Conservation (phyloP, 352 stramenopile genomes). For the Albugo laibachii region DNA sequence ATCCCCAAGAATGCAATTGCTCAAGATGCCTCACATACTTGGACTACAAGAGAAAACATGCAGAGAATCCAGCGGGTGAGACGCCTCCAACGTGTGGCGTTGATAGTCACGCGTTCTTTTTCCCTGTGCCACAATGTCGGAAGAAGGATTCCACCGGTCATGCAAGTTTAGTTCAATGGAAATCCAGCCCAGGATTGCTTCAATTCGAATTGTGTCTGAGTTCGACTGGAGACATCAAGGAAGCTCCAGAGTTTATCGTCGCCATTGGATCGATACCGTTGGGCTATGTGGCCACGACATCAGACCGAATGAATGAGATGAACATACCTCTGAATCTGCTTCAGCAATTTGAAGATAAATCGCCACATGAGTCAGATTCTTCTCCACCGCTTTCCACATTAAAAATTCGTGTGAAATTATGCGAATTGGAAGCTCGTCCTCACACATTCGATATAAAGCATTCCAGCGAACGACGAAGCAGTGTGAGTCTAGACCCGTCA, state of each 20-base stretch:
- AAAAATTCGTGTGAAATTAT: too few relatives aligned
- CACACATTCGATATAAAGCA: too few relatives aligned
- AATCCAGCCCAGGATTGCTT: conserved; percentile 41
- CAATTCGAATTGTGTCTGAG: conserved; percentile 61
- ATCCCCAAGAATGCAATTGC: conserved; percentile 22
- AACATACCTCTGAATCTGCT: too few relatives aligned
- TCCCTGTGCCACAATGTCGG: conserved; percentile 50
- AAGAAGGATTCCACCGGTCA: conserved; percentile 60
- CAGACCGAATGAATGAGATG: background rate
- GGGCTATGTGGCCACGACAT: background rate
- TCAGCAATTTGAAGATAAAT: too few relatives aligned
- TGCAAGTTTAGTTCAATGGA: conserved; percentile 57
- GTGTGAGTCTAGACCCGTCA: too few relatives aligned
- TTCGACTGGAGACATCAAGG: conserved; percentile 40
- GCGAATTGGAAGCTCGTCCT: too few relatives aligned
- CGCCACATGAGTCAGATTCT: too few relatives aligned
- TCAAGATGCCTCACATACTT: conserved; percentile 20
- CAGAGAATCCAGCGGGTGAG: conserved; percentile 2
- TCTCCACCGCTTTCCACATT: too few relatives aligned
- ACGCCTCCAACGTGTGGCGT: conserved; percentile 21
- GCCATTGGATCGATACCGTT: conserved; percentile 30
- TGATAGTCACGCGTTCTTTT: conserved; percentile 71
- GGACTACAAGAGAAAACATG: background rate
- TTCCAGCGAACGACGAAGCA: too few relatives aligned
- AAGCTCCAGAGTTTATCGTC: conserved; percentile 39